Evolutionary conservation across 768 basidiomycete genomes (phyloP).

Genomic region (Tylopilus sp.): DNA sequence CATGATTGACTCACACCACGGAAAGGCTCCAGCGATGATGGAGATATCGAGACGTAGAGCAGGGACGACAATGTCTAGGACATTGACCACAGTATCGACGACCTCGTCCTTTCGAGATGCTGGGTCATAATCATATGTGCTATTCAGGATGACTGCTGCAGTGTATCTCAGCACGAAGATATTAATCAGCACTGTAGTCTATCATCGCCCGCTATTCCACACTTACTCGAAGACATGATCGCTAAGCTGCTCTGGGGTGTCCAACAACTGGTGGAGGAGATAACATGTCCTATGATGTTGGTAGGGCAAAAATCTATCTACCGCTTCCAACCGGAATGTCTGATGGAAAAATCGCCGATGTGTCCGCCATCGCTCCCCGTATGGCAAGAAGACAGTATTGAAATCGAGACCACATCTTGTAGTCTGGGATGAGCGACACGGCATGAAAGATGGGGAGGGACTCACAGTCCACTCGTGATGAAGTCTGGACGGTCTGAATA

Average conservation of each 20-base stretch:
- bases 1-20: neutral
- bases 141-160: conserved; percentile 12
- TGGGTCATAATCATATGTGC: conserved; percentile 16
- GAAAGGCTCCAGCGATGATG: neutral
- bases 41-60: neutral
- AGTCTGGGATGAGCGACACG: neutral
- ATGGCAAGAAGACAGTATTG: neutral
- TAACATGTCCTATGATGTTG: neutral
- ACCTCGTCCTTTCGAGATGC: neutral
- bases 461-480: neutral
- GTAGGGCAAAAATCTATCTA: neutral
- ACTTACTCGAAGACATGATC: conserved; percentile 33
- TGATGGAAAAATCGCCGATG: neutral
- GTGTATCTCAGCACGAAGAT: conserved; percentile 6
- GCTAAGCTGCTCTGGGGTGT: conserved; percentile 30
- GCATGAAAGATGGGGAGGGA: neutral
- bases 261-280: conserved; percentile 31
- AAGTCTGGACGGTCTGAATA: neutral
- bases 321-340: neutral
- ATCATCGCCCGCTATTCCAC: no score
- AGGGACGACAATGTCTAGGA: neutral
- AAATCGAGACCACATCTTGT: neutral
- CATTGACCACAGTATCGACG: neutral
- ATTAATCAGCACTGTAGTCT: neutral
- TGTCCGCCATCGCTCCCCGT: neutral